Conservation (phyloP, 2,329 filamentous ascomycete species). For the Fusarium buharicum region DNA sequence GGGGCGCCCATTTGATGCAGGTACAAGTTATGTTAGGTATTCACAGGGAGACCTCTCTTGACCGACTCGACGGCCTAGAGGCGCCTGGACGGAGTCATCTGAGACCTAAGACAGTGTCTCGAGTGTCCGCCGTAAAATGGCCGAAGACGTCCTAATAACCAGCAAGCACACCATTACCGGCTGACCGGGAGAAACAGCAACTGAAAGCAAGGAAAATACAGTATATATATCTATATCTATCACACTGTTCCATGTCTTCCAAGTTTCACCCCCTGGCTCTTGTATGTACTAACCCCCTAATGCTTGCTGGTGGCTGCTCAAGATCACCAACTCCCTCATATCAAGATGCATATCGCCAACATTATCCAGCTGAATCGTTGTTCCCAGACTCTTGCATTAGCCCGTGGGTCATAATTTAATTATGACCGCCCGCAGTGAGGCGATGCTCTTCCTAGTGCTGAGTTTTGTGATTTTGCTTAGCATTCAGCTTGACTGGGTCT, state of each 20-base stretch:
- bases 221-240: slow-evolving; percentile 6
- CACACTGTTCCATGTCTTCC: slow-evolving; percentile 33
- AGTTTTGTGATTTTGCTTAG: slow-evolving; percentile 20
- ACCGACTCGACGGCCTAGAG: not conserved
- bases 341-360: slow-evolving; percentile 27
- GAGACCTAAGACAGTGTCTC: slow-evolving; percentile 14
- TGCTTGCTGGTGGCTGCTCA: slow-evolving; percentile 16
- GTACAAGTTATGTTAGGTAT: slow-evolving; percentile 22
- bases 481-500: slow-evolving; percentile 3
- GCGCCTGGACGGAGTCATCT: slow-evolving; percentile 3
- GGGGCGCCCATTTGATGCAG: slow-evolving; percentile 39
- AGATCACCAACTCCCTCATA: slow-evolving; percentile 37
- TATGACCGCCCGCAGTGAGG: not conserved
- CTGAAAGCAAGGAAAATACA: slow-evolving; percentile 27
- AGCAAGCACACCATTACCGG: slow-evolving; percentile 3
- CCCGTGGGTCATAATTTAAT: slow-evolving; percentile 34
- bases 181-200: not conserved
- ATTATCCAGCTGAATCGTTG: slow-evolving; percentile 18
- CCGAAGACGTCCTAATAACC: slow-evolving; percentile 17
- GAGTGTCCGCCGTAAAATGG: slow-evolving; percentile 17
- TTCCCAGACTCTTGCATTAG: slow-evolving; percentile 31
- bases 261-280: slow-evolving; percentile 14
- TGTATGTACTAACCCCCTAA: slow-evolving; percentile 1
- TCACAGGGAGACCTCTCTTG: not conserved
- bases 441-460: slow-evolving; percentile 16